Conservation (phyloP, 2,329 filamentous ascomycete species). For the Pseudogymnoascus sp. region DNA sequence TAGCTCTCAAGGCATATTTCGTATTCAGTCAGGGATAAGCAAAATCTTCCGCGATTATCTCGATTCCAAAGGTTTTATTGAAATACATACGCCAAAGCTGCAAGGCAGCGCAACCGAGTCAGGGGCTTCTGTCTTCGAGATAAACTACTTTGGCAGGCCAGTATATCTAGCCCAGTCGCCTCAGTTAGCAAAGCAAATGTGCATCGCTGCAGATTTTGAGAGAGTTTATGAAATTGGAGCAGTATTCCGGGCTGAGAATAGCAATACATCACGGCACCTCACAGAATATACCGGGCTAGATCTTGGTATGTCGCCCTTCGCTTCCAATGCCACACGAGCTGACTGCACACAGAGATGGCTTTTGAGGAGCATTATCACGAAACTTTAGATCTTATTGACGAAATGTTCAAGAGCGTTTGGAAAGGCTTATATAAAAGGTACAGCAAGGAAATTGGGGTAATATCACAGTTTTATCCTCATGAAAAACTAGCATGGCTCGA, state of each 20-base stretch:
- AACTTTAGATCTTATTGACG: slow-evolving; percentile 69
- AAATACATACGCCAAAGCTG: slow-evolving; percentile 90
- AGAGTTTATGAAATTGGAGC: slow-evolving; percentile 84
- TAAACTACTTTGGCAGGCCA: slow-evolving; percentile 81
- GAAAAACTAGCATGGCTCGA: slow-evolving; percentile 83
- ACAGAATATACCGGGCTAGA: slow-evolving; percentile 92
- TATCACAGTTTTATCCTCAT: slow-evolving; percentile 79
- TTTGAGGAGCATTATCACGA: slow-evolving; percentile 87
- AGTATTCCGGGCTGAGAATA: slow-evolving; percentile 91
- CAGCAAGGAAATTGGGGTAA: slow-evolving; percentile 64
- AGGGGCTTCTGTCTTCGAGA: slow-evolving; percentile 81
- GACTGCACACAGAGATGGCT: slow-evolving; percentile 70
- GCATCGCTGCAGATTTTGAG: slow-evolving; percentile 80
- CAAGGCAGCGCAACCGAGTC: slow-evolving; percentile 87
- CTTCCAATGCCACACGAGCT: neutral
- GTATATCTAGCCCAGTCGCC: slow-evolving; percentile 89
- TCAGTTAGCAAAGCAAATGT: slow-evolving; percentile 89
- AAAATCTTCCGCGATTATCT: slow-evolving; percentile 72
- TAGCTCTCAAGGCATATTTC: slow-evolving; percentile 79
- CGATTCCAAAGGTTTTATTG: slow-evolving; percentile 71
- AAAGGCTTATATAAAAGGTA: slow-evolving; percentile 61
- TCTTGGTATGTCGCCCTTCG: slow-evolving; percentile 34
- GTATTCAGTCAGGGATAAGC: slow-evolving; percentile 72
- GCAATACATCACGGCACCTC: slow-evolving; percentile 88
- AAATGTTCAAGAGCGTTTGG: slow-evolving; percentile 73